Percentiles rank a stretch among this genome's conserved stretches.
phyloP scores from a whole-genome alignment of 2,329 filamentous ascomycete species.

The Endothia cerciana region DNA sequence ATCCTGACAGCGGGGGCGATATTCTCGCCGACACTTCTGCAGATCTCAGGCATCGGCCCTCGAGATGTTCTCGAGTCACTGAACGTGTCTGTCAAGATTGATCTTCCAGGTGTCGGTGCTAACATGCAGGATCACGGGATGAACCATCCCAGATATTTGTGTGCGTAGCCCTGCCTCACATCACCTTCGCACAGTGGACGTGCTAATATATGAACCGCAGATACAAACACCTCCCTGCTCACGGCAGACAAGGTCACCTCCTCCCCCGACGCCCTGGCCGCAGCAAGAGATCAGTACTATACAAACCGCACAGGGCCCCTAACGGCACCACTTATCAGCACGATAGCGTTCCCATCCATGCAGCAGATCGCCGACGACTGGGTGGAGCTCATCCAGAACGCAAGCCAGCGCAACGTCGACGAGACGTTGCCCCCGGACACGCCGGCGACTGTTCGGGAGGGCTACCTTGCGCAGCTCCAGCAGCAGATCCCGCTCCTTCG shows the following conservation, averaged over 20 bases:
- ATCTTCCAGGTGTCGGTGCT: slow-evolving; percentile 38
- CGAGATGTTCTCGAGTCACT: slow-evolving; percentile 35
- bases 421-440: slow-evolving; percentile 25
- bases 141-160: slow-evolving; percentile 40
- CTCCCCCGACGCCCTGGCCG: slow-evolving; percentile 25
- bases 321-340: slow-evolving; percentile 35
- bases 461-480: slow-evolving; percentile 34
- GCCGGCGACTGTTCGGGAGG: slow-evolving; percentile 29
- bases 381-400: slow-evolving; percentile 27
- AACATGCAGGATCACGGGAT: slow-evolving; percentile 43
- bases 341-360: slow-evolving; percentile 34
- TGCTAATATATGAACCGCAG: slow-evolving; percentile 23
- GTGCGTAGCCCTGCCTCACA: slow-evolving; percentile 25
- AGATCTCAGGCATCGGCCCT: slow-evolving; percentile 42
- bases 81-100: slow-evolving; percentile 35
- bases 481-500: slow-evolving; percentile 42
- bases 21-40: slow-evolving; percentile 38
- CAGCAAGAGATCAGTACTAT: slow-evolving; percentile 31
- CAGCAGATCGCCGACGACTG: slow-evolving; percentile 29
- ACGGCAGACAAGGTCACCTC: slow-evolving; percentile 28
- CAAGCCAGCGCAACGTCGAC: slow-evolving; percentile 14
- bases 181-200: background rate
- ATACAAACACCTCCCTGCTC: slow-evolving; percentile 31
- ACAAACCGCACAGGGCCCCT: slow-evolving; percentile 33
- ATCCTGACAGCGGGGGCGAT: slow-evolving; percentile 39